These are phyloP conservation scores for Kitagawia praeruptora DNA, from an alignment of 129 eudicot genomes.

Conservation along the genomic window DNA sequence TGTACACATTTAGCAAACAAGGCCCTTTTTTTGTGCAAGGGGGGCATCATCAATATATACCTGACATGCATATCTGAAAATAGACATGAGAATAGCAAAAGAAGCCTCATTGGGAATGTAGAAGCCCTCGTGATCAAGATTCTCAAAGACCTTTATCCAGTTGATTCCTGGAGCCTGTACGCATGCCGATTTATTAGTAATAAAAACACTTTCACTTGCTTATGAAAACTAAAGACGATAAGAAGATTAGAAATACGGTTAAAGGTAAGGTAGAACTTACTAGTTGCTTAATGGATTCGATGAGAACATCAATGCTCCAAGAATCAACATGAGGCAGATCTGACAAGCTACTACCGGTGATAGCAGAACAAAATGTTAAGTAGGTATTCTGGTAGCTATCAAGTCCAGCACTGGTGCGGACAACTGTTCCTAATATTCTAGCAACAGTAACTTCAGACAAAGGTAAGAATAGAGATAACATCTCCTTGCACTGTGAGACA, in stretches of 20 bases:
- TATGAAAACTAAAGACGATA: background rate
- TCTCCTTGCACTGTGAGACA: slow-evolving; percentile 68
- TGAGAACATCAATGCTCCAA: slow-evolving; percentile 73
- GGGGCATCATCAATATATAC: slow-evolving; percentile 18
- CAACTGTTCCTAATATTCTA: slow-evolving; percentile 63
- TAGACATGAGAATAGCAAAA: slow-evolving; percentile 55
- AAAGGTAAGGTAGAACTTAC: slow-evolving; percentile 21
- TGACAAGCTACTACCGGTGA: slow-evolving; percentile 37
- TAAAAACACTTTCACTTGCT: background rate
- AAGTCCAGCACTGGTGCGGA: slow-evolving; percentile 46
- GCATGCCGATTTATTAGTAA: background rate
- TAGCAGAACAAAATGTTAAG: slow-evolving; percentile 71
- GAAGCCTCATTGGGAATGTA: slow-evolving; percentile 65
- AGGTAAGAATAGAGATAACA: slow-evolving; percentile 72
- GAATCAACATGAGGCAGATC: slow-evolving; percentile 49
- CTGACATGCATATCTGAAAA: slow-evolving; percentile 72
- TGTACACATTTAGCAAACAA: background rate
- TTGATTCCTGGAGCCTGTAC: slow-evolving; percentile 76
- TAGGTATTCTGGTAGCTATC: slow-evolving; percentile 57
- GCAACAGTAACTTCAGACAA: slow-evolving; percentile 66
- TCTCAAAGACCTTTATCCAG: slow-evolving; percentile 73
- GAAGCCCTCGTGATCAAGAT: slow-evolving; percentile 86
- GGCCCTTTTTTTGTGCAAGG: background rate
- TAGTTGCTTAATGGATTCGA: slow-evolving; percentile 80
- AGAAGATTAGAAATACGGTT: background rate